Conservation (phyloP, 2,329 filamentous ascomycete species). For the Monosporascus cannonballus region DNA sequence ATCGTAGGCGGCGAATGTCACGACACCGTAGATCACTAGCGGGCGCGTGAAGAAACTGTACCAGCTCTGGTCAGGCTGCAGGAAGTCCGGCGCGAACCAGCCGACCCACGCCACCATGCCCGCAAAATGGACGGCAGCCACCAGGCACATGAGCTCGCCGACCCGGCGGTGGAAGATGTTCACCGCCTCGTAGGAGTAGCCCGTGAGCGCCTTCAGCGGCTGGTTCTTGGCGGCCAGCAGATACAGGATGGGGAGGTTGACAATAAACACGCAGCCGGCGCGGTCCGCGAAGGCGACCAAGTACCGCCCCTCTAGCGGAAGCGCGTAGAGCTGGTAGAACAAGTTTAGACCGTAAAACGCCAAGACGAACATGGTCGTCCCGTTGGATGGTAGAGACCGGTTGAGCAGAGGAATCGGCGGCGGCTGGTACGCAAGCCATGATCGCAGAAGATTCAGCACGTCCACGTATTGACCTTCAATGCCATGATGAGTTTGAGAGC, state of each 20-base stretch:
- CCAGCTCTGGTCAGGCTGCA: conserved; percentile 31
- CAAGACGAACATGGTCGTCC: conserved; percentile 44
- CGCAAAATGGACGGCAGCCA: conserved; percentile 48
- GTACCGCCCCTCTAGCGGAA: conserved; percentile 39
- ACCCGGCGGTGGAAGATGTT: conserved; percentile 61
- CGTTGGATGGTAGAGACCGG: conserved; percentile 51
- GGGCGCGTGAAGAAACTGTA: conserved; percentile 42
- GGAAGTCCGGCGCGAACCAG: conserved; percentile 41
- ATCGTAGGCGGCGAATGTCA: conserved; percentile 52
- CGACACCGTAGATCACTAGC: conserved; percentile 48
- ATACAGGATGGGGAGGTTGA: conserved; percentile 49
- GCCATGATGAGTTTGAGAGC: neutral
- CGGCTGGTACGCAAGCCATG: conserved; percentile 50
- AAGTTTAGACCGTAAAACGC: conserved; percentile 47
- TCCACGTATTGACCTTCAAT: neutral
- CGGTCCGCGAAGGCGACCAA: conserved; percentile 55
- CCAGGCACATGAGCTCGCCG: conserved; percentile 56
- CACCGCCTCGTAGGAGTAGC: conserved; percentile 59
- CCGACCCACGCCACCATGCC: conserved; percentile 53
- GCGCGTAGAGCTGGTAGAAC: conserved; percentile 51
- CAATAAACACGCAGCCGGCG: conserved; percentile 44
- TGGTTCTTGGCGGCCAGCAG: conserved; percentile 62
- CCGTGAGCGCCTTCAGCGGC: conserved; percentile 53
- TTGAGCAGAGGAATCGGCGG: conserved; percentile 49
- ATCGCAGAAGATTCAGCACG: conserved; percentile 3